Conservation (phyloP, 78 protist genomes). For the Dictyostelium capitatum region DNA sequence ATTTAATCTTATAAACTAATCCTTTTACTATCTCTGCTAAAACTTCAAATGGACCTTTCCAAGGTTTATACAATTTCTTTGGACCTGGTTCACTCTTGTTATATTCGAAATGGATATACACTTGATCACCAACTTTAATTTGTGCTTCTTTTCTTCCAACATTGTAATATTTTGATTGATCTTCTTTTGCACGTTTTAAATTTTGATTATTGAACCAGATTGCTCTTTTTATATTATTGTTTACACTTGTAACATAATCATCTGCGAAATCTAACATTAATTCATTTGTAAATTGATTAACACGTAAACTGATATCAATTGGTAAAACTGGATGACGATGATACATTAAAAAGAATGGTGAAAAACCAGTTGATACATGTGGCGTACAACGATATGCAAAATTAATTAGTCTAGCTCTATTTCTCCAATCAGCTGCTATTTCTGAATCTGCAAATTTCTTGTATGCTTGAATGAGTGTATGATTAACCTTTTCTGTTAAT, state of each 20-base stretch:
- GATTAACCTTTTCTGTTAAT: neutral
- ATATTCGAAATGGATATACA: neutral
- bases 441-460: neutral
- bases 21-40: neutral
- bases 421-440: neutral
- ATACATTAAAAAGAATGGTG: constrained; percentile 13
- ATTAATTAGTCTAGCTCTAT: neutral
- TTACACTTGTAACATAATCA: neutral
- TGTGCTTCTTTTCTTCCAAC: neutral
- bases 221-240: neutral
- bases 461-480: neutral
- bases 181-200: neutral
- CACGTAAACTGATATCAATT: neutral
- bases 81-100: neutral
- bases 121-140: neutral
- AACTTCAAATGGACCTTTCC: neutral
- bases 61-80: neutral
- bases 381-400: neutral
- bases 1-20: neutral
- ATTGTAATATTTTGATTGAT: neutral
- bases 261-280: neutral
- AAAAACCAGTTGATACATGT: neutral
- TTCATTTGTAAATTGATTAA: neutral
- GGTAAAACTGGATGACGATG: neutral
- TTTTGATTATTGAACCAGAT: neutral